A percentile compares a stretch with the other conserved stretches of the same genome.
Conservation (phyloP, 1,284 basidiomycete genomes). For the Papiliotrema terrestris region DNA sequence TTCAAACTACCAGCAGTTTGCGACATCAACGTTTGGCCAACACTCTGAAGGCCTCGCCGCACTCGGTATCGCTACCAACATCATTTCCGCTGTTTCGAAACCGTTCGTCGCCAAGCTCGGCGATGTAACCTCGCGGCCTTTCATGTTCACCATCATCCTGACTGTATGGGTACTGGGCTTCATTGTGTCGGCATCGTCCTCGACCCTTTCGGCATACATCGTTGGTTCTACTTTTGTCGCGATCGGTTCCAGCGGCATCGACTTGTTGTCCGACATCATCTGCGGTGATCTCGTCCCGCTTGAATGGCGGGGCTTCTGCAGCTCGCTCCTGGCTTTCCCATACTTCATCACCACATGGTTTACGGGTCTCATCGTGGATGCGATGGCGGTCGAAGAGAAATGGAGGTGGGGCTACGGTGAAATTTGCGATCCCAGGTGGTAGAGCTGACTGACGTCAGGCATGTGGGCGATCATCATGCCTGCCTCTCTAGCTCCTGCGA, state of each 20-base stretch:
- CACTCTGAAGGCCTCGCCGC: slow-evolving; percentile 27
- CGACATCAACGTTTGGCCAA: slow-evolving; percentile 26
- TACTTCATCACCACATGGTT: slow-evolving; percentile 53
- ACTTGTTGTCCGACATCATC: slow-evolving; percentile 18
- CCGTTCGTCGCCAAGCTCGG: slow-evolving; percentile 34
- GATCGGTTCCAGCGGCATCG: slow-evolving; percentile 25
- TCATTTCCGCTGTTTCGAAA: slow-evolving; percentile 29
- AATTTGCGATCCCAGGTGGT: slow-evolving; percentile 1
- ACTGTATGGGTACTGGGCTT: slow-evolving; percentile 31
- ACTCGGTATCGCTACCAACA: slow-evolving; percentile 28
- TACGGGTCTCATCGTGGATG: slow-evolving; percentile 54
- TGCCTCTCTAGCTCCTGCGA: slow-evolving; percentile 15
- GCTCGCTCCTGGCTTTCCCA: slow-evolving; percentile 62
- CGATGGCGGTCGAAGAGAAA: slow-evolving; percentile 52
- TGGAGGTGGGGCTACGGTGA: slow-evolving; percentile 63
- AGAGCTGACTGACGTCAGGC: neutral
- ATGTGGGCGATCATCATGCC: slow-evolving; percentile 16
- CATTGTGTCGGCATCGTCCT: slow-evolving; percentile 10
- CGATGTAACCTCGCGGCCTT: slow-evolving; percentile 20
- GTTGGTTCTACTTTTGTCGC: slow-evolving; percentile 27
- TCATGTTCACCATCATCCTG: slow-evolving; percentile 11
- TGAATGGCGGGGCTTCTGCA: slow-evolving; percentile 69
- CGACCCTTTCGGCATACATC: slow-evolving; percentile 17
- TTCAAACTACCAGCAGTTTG: slow-evolving; percentile 13
- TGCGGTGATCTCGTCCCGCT: slow-evolving; percentile 63